Percentiles rank a stretch among this genome's conserved stretches.
These are phyloP conservation scores for Castanopsis chinensis DNA, from an alignment of 306 rosid species.

Conservation along the genomic window DNA sequence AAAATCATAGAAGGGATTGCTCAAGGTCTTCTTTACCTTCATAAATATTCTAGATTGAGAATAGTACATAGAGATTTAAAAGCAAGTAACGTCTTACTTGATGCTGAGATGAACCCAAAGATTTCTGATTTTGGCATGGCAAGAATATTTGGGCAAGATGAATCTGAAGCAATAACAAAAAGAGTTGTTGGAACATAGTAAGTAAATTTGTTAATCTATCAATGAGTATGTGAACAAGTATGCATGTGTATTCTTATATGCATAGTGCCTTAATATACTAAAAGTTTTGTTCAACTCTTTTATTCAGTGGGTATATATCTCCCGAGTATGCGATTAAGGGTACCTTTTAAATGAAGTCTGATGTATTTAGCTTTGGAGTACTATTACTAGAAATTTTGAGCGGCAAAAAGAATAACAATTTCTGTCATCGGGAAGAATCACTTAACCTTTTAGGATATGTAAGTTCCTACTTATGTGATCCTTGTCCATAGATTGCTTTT, in stretches of 20 bases:
- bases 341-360: conserved; percentile 13
- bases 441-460: background rate
- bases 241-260: background rate
- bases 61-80: conserved; percentile 21
- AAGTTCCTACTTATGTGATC: background rate
- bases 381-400: conserved; percentile 14
- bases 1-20: conserved; percentile 23
- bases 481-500: background rate
- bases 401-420: background rate
- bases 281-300: background rate
- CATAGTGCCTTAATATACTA: background rate
- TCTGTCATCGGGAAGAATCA: background rate
- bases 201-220: background rate
- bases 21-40: conserved; percentile 29
- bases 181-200: conserved; percentile 28
- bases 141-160: conserved; percentile 20
- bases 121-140: conserved; percentile 40
- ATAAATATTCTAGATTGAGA: conserved; percentile 21
- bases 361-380: conserved; percentile 21
- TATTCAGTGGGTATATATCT: conserved; percentile 15
- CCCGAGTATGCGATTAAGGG: conserved; percentile 18
- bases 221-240: background rate
- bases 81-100: conserved; percentile 28
- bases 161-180: conserved; percentile 25
- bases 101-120: conserved; percentile 25